Conservation (phyloP, 148 eudicot species). For the Diospyros kaki region DNA sequence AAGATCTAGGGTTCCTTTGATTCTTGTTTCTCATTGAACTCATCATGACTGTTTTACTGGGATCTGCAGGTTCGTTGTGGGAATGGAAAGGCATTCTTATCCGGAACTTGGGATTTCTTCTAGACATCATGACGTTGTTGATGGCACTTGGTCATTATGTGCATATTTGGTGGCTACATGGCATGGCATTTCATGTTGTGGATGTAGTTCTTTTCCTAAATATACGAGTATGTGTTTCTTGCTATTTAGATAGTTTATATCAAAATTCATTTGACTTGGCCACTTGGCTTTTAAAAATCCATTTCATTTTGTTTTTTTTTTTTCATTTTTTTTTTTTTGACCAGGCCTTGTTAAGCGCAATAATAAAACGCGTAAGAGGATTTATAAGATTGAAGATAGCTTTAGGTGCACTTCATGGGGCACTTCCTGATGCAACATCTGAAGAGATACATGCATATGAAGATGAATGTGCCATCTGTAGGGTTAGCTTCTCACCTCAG, state of each 20-base stretch:
- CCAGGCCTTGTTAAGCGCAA: slow-evolving; percentile 88
- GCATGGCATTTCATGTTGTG: slow-evolving; percentile 93
- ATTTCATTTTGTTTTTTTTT: neutral
- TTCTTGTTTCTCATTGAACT: neutral
- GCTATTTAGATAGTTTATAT: slow-evolving; percentile 18
- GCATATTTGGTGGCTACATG: slow-evolving; percentile 98
- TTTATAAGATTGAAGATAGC: slow-evolving; percentile 76
- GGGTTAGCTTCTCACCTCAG: slow-evolving; percentile 45
- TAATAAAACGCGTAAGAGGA: slow-evolving; percentile 73
- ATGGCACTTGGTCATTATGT: slow-evolving; percentile 72
- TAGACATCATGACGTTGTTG: slow-evolving; percentile 91
- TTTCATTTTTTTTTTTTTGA: neutral
- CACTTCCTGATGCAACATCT: slow-evolving; percentile 93
- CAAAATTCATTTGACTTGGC: neutral
- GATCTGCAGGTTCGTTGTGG: slow-evolving; percentile 73
- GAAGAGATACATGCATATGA: slow-evolving; percentile 83
- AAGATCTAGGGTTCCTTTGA: neutral
- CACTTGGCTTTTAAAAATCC: neutral
- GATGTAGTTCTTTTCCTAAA: slow-evolving; percentile 89
- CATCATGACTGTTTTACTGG: neutral
- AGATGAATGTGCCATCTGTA: slow-evolving; percentile 97
- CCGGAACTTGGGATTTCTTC: slow-evolving; percentile 80
- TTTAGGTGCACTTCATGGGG: slow-evolving; percentile 84
- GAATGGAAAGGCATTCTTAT: slow-evolving; percentile 89
- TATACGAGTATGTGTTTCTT: slow-evolving; percentile 84